Evolutionary conservation across 441 rosid species (phyloP), one percentile per base, ranked within the genome.

Genomic region (Gossypium trilobum): DNA sequence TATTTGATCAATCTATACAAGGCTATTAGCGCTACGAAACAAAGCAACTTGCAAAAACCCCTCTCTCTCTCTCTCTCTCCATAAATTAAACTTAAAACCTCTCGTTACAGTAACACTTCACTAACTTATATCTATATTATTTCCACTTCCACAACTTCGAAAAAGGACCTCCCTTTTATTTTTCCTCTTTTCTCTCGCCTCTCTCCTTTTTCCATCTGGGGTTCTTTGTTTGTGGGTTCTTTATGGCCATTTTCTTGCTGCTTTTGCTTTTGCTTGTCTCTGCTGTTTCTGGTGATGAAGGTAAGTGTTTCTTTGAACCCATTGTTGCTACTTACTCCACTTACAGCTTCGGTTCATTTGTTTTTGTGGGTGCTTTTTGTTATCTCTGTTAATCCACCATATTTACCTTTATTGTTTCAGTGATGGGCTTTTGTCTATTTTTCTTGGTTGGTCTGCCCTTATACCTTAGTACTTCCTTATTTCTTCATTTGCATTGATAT

Each of bases 201-300:
- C 0, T 23, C 10, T 50, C 7, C 11, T n/a, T 48, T 55, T 55
- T 55, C 13, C 27, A 23, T 17, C 9, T 55, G 23, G 59, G 59
- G 25, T 54, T 10, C n/a, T 22, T 9, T 56, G 6, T 22, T 22
- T 4, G 60, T 56, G 70, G 71, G 42, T 9, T 75, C 72, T 39
- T 58, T 71, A 89, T 92, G 93, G 88, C 87, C 72, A 20, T 78
- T 60, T 36, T 81, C 71, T 74, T 84, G 73, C 84, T 86, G 77
- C 84, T 89, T 59, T 71, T 83, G 62, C 82, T 90, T 52, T 70
- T 86, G 68, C 70, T 78, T 57, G 79, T 69, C 7, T 83, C 90
- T 67, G 78, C 82, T 62, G 88, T 85, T 79, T 85, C 88, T 74
- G 86, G 86, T 42, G 86, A 78, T 54, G 88, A 89, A 87, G 90